phyloP scores from a whole-genome alignment of 768 basidiomycete species.

The Termitomyces sp. region DNA sequence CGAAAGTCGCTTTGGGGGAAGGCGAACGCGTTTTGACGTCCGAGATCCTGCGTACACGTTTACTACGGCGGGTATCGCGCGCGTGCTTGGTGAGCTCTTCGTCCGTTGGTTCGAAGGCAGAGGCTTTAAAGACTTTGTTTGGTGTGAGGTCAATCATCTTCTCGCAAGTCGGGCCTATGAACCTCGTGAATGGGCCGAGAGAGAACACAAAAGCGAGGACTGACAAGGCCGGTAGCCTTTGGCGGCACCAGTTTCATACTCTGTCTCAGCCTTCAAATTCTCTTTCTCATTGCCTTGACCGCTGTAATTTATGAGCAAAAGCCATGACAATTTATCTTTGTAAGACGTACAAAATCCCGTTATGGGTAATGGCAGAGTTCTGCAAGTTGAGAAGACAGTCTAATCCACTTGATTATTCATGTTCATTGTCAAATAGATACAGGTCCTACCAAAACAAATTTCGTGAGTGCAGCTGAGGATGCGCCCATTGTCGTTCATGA shows the following conservation, averaged over 20 bases:
- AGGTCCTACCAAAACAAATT: constrained; percentile 49
- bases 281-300: constrained; percentile 51
- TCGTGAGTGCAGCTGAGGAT: constrained; percentile 65
- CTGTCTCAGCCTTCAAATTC: constrained; percentile 48
- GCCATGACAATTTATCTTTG: background rate
- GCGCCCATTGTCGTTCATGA: constrained; percentile 44
- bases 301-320: constrained; percentile 21
- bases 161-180: constrained; percentile 61
- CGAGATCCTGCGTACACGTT: constrained; percentile 10
- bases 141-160: constrained; percentile 51
- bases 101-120: constrained; percentile 64
- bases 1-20: constrained; percentile 21
- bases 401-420: constrained; percentile 12
- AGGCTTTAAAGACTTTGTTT: constrained; percentile 49
- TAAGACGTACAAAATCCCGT: constrained; percentile 52
- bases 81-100: constrained; percentile 44
- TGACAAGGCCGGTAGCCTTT: constrained; percentile 57
- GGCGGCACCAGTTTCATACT: constrained; percentile 48
- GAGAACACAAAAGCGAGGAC: constrained; percentile 12
- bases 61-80: constrained; percentile 26
- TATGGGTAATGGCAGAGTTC: constrained; percentile 44
- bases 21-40: constrained; percentile 21
- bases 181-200: background rate
- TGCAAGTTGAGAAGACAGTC: constrained; percentile 54
- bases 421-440: background rate